Evolutionary conservation across 768 basidiomycete genomes (phyloP).

Genomic region (Cubamyces lactineus): DNA sequence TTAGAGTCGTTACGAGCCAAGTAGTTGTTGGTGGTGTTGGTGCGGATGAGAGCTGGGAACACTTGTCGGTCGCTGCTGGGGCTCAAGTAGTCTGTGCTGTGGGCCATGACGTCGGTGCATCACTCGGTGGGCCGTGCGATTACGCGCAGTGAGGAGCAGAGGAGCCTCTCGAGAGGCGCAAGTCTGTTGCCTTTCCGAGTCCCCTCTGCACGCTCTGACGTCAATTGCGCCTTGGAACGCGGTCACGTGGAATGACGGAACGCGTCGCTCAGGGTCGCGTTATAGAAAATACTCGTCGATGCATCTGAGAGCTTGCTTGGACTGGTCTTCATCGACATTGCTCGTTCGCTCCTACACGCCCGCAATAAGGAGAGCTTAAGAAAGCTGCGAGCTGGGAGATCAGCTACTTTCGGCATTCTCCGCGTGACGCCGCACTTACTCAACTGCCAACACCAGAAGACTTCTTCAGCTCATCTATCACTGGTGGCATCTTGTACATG

Average conservation of each 20-base stretch:
- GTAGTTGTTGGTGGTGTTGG: background rate
- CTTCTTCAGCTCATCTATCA: no score
- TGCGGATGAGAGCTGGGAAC: background rate
- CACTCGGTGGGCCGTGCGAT: background rate
- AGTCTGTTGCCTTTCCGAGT: background rate
- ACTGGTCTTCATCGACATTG: no score
- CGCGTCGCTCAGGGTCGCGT: background rate
- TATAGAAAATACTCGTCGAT: background rate
- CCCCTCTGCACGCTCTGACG: background rate
- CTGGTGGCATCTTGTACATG: no score
- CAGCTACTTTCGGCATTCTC: no score
- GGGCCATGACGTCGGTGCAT: conserved; percentile 23
- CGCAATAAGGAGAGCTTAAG: no score
- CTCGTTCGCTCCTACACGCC: no score
- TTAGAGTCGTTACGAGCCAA: background rate
- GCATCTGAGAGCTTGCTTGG: background rate
- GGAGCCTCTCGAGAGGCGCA: background rate
- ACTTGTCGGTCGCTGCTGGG: background rate
- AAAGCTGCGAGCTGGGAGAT: no score
- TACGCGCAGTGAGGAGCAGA: conserved; percentile 12
- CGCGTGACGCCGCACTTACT: no score
- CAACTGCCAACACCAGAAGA: no score
- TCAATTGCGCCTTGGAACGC: background rate
- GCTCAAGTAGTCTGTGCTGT: conserved; percentile 7
- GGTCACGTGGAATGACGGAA: conserved; percentile 15